phyloP scores from a whole-genome alignment of 257 asterid genomes.

The Solanum sejunctum region DNA sequence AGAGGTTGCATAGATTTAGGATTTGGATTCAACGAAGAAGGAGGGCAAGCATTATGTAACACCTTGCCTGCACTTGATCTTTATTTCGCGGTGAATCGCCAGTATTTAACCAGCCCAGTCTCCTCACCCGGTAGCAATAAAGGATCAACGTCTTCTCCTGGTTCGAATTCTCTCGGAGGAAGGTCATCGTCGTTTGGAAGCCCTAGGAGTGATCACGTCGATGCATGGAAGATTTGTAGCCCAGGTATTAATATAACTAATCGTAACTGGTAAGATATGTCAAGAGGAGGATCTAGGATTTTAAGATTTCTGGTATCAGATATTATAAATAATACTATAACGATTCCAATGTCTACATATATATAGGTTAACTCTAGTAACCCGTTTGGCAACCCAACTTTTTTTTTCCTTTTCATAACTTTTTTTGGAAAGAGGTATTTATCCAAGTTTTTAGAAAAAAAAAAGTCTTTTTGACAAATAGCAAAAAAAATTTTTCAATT shows the following conservation, averaged over 20 bases:
- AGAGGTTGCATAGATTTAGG: conserved; percentile 83
- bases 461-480: background rate
- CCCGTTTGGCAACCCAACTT: background rate
- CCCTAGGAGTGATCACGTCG: conserved; percentile 2
- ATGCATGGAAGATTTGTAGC: conserved; percentile 18
- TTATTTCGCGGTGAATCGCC: conserved; percentile 66
- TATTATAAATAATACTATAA: too few relatives aligned
- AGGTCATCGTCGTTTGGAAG: conserved; percentile 24
- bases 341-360: too few relatives aligned
- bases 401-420: too few relatives aligned
- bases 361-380: background rate
- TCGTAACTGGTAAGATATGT: too few relatives aligned
- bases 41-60: conserved; percentile 47
- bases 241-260: conserved; percentile 10
- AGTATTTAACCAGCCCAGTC: conserved; percentile 30
- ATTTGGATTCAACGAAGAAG: conserved; percentile 70
- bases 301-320: background rate
- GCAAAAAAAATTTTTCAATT: background rate
- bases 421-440: background rate
- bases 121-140: conserved; percentile 33
- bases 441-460: background rate
- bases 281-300: too few relatives aligned
- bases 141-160: background rate
- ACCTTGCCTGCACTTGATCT: conserved; percentile 82
- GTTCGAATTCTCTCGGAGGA: background rate